A percentile compares a stretch with the other conserved stretches of the same genome.
These are phyloP conservation scores for Pseudoscleropodium purum DNA, from an alignment of 225 moss, liverwort and hornwort genomes.

Conservation along the genomic window DNA sequence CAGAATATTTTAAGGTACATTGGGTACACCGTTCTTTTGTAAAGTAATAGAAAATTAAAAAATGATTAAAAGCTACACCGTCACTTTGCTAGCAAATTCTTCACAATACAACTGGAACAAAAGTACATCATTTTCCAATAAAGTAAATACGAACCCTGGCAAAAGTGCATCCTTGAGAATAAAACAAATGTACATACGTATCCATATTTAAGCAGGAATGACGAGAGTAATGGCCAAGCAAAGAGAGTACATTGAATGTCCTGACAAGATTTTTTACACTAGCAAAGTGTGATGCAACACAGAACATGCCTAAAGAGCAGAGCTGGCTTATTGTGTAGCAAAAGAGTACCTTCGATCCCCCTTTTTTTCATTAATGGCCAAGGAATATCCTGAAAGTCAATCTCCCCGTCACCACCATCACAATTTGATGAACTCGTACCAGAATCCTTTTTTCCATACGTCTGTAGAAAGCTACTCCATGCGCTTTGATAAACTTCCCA, in stretches of 20 bases:
- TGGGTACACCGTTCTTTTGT: not conserved
- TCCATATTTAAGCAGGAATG: not conserved
- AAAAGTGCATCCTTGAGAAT: not conserved
- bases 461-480: slow-evolving; percentile 52
- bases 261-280: not conserved
- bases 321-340: slow-evolving; percentile 1
- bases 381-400: slow-evolving; percentile 67
- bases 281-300: not conserved
- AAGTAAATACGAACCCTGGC: not conserved
- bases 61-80: not conserved
- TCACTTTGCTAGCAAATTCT: not conserved
- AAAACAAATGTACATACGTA: not conserved
- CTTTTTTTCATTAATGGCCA: slow-evolving; percentile 56
- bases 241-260: not conserved
- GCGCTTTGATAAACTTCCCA: slow-evolving; percentile 67
- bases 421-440: not conserved
- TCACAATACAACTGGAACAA: not conserved
- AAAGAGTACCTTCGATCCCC: slow-evolving; percentile 21
- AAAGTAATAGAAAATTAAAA: not conserved
- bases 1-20: not conserved
- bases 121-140: not conserved
- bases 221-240: not conserved
- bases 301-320: slow-evolving; percentile 5
- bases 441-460: slow-evolving; percentile 15
- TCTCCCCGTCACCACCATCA: slow-evolving; percentile 7